Evolutionary conservation across 495 filamentous ascomycete genomes (phyloP), one percentile per base, ranked within the genome.

Genomic region (Rhizodiscina lignyota): DNA sequence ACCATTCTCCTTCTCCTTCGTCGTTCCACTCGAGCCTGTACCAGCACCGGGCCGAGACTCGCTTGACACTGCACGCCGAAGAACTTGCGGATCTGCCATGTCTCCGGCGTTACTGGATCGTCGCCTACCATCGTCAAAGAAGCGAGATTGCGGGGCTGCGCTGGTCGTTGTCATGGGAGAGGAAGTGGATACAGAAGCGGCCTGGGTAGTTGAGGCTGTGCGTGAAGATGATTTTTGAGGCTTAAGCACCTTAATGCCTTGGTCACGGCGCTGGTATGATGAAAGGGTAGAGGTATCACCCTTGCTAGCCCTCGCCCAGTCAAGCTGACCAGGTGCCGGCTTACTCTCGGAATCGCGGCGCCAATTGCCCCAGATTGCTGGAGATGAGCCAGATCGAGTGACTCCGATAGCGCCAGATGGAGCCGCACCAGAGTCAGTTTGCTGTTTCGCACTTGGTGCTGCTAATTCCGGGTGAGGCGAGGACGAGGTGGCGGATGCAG

Each of bases 181-280:
- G 5, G 38, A 22, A 21, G 31, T 23, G 21, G 41, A 5, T n/a
- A 29, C 21, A 30, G 31, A 4, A 0, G 21, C 24, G n/a, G 45
- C 28, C 16, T 32, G 35, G 21, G 42, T 37, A 3, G 34, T 32
- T 8, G 55, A 57, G 17, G 54, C 31, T 0, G 44, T 50, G 22
- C 57, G 47, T 4, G 41, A 47, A 17, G 47, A 34, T 2, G 44
- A 33, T 22, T 51, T 48, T 5, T 27, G 43, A 3, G 58, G 58
- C 37, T 58, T 59, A 17, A 61, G 40, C 18, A 61, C 58, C 38
- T 58, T 59, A 39, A 61, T 61, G 17, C 58, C 57, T 1, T 49
- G 43, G 21, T 59, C 54, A 20, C 49, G 50, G 26, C 55, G 55
- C 37, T 57, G 53, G 38, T 55, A 55, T 8, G 26, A 31, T 4